Evolutionary conservation across 768 basidiomycete species (phyloP), one percentile per base, ranked within the genome.

Genomic region (Lactarius vividus): DNA sequence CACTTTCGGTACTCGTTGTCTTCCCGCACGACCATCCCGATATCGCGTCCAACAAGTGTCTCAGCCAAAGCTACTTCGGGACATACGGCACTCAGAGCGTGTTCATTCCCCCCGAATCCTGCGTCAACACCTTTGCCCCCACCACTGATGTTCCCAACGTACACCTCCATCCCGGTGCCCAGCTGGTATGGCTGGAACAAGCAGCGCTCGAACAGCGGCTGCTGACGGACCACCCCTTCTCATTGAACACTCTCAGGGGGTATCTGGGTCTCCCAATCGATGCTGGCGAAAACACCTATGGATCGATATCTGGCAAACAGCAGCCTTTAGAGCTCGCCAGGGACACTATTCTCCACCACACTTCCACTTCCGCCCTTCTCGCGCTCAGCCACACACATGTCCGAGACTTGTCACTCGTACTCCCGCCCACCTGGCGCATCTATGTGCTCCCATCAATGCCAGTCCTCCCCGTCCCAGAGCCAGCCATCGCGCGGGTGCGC

Each of bases 341-440:
- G 73, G 39, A 39, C 40, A 61, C 78, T 10, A 61, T 85, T n/a
- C 76, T 85, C 66, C 77, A 84, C 70, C 74, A 74, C n/a, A 77
- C 79, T 3, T 33, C 72, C 8, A 73, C 76, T 18, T 81, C 83
- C 13, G 82, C 82, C 1, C 76, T 91, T 20, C 67, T 90, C 54
- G 81, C 85, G 1, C 73, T 89, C 39, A 76, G 78, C 39, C 70
- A 73, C 0, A 74, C 73, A 6, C 73, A 78, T 33, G 83, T 81
- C 55, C 72, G 73, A 56, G 73, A 74, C 26, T 78, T 94, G 67
- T 88, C 90, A 69, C 80, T 79, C 11, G 71, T 84, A 68, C 79
- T 92, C n/a, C 93, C 91, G 1, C 81, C 79, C 16, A 88, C 85
- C 77, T 90, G 91, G 84, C 91, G 85, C 68, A 83, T 88, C 9